phyloP scores from a whole-genome alignment of 1,284 basidiomycete species.

The Coriolopsis trogii region DNA sequence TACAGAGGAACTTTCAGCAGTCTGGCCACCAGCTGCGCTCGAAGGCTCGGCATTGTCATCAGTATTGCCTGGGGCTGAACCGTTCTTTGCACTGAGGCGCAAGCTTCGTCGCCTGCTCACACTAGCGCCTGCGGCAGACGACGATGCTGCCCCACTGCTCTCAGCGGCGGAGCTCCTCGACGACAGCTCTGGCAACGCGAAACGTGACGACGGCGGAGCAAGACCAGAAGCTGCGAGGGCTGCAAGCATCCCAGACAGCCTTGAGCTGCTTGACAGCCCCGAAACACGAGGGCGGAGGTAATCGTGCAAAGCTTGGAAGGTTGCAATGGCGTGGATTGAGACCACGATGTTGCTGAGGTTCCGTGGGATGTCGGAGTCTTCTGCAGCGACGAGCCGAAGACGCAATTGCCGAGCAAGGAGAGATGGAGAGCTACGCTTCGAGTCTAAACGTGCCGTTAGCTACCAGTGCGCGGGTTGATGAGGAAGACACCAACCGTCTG shows the following conservation, averaged over 20 bases:
- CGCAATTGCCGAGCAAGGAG: conserved; percentile 87
- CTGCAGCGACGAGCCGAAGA: conserved; percentile 84
- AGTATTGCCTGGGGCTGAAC: conserved; percentile 29
- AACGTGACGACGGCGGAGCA: conserved; percentile 42
- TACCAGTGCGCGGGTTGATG: not conserved
- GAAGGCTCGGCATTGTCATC: conserved; percentile 23
- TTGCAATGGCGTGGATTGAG: conserved; percentile 95
- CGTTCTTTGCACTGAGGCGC: conserved; percentile 77
- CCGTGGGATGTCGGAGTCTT: conserved; percentile 85
- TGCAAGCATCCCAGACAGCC: conserved; percentile 89
- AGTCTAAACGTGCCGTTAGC: conserved; percentile 51
- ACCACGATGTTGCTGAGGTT: conserved; percentile 89
- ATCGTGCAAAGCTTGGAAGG: conserved; percentile 93
- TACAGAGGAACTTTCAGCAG: conserved; percentile 27
- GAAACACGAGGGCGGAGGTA: conserved; percentile 90
- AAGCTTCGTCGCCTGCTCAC: conserved; percentile 77
- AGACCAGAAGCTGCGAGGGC: conserved; percentile 83
- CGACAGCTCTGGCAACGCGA: conserved; percentile 34
- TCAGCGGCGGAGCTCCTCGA: conserved; percentile 36
- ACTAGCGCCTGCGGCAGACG: conserved; percentile 36
- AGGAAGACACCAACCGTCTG: conserved; percentile 58
- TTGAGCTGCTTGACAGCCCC: conserved; percentile 68
- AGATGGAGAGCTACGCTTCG: conserved; percentile 84
- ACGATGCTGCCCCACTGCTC: conserved; percentile 33
- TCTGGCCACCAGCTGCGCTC: conserved; percentile 18